phyloP scores from a whole-genome alignment of 2,329 filamentous ascomycete species.

The Neonectria ditissima region DNA sequence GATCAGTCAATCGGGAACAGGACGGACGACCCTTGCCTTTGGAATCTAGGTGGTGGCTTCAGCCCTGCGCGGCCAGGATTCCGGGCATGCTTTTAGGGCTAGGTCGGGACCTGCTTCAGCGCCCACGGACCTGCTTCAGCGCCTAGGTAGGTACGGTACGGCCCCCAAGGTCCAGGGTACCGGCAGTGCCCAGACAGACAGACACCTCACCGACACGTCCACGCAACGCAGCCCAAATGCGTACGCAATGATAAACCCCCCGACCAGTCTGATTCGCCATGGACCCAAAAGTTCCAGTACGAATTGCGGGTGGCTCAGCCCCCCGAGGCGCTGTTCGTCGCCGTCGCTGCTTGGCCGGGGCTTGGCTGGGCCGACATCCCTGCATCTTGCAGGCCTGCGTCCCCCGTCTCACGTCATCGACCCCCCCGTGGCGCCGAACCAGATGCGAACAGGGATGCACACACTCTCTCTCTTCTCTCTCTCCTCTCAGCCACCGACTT shows the following conservation, averaged over 20 bases:
- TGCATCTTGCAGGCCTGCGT: not conserved
- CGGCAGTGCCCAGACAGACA: too few relatives aligned
- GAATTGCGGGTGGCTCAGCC: constrained; percentile 22
- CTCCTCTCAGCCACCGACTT: not conserved
- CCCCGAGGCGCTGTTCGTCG: not conserved
- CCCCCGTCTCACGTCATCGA: constrained; percentile 43
- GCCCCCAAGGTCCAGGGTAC: not conserved
- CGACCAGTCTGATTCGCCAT: not conserved
- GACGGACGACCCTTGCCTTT: too few relatives aligned
- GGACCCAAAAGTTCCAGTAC: not conserved
- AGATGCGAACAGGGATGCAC: constrained; percentile 2
- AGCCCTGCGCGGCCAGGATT: not conserved
- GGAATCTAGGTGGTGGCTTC: not conserved
- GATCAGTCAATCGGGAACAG: too few relatives aligned
- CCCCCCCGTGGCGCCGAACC: constrained; percentile 31
- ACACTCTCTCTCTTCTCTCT: not conserved
- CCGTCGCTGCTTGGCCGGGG: not conserved
- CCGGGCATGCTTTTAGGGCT: too few relatives aligned
- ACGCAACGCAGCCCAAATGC: not conserved
- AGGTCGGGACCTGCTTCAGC: too few relatives aligned
- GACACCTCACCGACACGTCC: too few relatives aligned
- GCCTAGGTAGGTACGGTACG: too few relatives aligned
- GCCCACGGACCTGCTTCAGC: too few relatives aligned
- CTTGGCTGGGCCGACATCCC: not conserved
- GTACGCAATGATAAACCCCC: not conserved